A percentile compares a stretch with the other conserved stretches of the same genome.
Conservation (phyloP, 176 grass and related monocot genomes). For the Oryza brachyantha region DNA sequence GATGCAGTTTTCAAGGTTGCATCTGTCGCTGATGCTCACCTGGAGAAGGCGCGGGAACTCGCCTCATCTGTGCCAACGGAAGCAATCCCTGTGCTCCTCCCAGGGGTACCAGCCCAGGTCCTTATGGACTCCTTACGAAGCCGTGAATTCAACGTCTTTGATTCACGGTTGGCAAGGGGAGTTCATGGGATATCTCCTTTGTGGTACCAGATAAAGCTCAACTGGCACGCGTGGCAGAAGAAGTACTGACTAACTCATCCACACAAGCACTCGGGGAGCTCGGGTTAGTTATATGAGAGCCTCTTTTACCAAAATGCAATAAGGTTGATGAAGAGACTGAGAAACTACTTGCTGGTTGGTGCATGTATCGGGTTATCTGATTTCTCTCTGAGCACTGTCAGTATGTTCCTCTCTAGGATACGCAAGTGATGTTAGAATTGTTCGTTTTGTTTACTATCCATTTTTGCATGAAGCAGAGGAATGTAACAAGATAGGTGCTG, state of each 20-base stretch:
- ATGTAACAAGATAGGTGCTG: constrained; percentile 7
- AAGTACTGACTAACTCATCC: constrained; percentile 47
- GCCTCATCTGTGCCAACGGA: constrained; percentile 50
- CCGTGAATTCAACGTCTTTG: constrained; percentile 75
- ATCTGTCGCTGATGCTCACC: constrained; percentile 65
- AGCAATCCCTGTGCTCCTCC: constrained; percentile 59
- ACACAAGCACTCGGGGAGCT: not conserved
- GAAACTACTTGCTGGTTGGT: constrained; percentile 25
- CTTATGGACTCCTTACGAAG: constrained; percentile 57
- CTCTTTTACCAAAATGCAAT: constrained; percentile 16
- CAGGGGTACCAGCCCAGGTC: constrained; percentile 68
- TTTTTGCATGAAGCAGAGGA: constrained; percentile 1
- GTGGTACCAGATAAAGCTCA: constrained; percentile 89
- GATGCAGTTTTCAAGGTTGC: constrained; percentile 90
- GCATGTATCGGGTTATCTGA: not conserved
- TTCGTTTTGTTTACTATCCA: not conserved
- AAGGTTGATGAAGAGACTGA: constrained; percentile 8
- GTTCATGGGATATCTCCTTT: constrained; percentile 72
- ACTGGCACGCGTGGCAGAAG: constrained; percentile 61
- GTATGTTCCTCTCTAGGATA: not conserved
- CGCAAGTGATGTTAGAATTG: not conserved
- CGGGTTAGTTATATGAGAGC: not conserved
- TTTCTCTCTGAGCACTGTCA: not conserved
- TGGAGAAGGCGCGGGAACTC: constrained; percentile 75
- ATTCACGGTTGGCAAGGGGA: constrained; percentile 63